Evolutionary conservation across 2,329 filamentous ascomycete genomes (phyloP).

Genomic region (Podosphaera xanthii): DNA sequence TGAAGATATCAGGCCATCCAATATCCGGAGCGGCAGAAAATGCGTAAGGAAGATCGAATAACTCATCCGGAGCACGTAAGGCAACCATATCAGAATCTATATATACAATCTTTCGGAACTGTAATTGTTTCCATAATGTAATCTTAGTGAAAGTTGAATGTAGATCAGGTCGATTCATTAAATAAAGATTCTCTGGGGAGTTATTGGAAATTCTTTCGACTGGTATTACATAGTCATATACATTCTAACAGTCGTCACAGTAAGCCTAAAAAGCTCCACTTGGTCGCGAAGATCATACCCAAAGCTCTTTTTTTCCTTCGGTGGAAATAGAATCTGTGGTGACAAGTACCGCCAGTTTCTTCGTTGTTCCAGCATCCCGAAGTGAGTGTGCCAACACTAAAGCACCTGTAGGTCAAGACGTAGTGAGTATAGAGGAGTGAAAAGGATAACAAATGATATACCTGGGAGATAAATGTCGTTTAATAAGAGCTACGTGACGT

Average conservation of each 20-base stretch:
- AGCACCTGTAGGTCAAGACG: constrained; percentile 36
- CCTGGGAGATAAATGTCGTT: constrained; percentile 86
- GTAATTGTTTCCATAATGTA: constrained; percentile 71
- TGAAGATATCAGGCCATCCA: constrained; percentile 96
- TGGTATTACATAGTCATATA: constrained; percentile 77
- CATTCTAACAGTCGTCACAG: constrained; percentile 26
- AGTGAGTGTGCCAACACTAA: constrained; percentile 86
- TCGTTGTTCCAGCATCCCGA: constrained; percentile 67
- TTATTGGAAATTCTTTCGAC: constrained; percentile 60
- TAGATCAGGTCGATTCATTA: constrained; percentile 81
- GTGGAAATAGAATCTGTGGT: constrained; percentile 57
- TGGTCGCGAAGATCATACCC: constrained; percentile 25
- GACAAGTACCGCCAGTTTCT: constrained; percentile 67
- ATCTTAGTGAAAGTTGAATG: constrained; percentile 94
- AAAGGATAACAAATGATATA: constrained; percentile 20
- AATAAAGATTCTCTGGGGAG: constrained; percentile 57
- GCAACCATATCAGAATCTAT: constrained; percentile 88
- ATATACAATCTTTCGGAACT: constrained; percentile 85
- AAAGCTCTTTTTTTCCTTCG: constrained; percentile 56
- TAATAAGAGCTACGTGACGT: constrained; percentile 49
- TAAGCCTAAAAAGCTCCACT: neutral
- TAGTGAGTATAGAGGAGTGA: constrained; percentile 3
- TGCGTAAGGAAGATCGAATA: constrained; percentile 42
- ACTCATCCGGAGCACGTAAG: constrained; percentile 73
- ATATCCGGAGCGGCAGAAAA: constrained; percentile 72